Evolutionary conservation across 805 yeast species (phyloP).

Genomic region (Kodamaea kakaduensis): DNA sequence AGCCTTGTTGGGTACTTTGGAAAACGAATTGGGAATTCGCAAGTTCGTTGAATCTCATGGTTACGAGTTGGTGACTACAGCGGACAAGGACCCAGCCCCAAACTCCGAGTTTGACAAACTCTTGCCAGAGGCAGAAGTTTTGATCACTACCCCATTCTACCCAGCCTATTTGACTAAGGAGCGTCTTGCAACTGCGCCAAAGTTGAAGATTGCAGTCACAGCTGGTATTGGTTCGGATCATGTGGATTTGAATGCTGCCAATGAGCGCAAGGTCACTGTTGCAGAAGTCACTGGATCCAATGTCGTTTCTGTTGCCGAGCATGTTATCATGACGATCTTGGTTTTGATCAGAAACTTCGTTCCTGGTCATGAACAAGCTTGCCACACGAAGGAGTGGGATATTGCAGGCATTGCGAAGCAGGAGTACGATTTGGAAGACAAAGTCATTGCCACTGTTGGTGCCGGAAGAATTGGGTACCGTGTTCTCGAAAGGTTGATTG

Average conservation of each 20-base stretch:
- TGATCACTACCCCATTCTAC: conserved; percentile 80
- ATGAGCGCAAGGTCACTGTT: conserved; percentile 60
- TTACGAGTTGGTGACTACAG: conserved; percentile 61
- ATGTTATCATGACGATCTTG: conserved; percentile 20
- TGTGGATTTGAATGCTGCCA: conserved; percentile 66
- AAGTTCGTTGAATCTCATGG: conserved; percentile 62
- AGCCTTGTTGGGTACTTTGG: conserved; percentile 63
- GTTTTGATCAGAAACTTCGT: conserved; percentile 26
- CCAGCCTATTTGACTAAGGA: conserved; percentile 72
- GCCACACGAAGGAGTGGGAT: conserved; percentile 58
- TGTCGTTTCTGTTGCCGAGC: conserved; percentile 73
- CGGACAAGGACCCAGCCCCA: conserved; percentile 62
- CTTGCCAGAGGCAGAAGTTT: conserved; percentile 67
- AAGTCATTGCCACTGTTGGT: conserved; percentile 76
- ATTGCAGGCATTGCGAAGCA: conserved; percentile 70
- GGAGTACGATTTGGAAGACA: conserved; percentile 70
- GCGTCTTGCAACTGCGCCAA: conserved; percentile 65
- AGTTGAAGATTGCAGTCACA: conserved; percentile 64
- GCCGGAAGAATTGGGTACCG: conserved; percentile 80
- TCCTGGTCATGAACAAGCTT: conserved; percentile 70
- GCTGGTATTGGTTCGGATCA: conserved; percentile 89
- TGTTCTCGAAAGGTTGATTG: conserved; percentile 63
- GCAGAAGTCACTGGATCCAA: conserved; percentile 82
- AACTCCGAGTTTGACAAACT: conserved; percentile 57
- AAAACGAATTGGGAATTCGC: conserved; percentile 71